Percentiles rank a stretch among this genome's conserved stretches.
Evolutionary conservation across 345 rosid genomes (phyloP).

Genomic region (Euphorbia peplus): DNA sequence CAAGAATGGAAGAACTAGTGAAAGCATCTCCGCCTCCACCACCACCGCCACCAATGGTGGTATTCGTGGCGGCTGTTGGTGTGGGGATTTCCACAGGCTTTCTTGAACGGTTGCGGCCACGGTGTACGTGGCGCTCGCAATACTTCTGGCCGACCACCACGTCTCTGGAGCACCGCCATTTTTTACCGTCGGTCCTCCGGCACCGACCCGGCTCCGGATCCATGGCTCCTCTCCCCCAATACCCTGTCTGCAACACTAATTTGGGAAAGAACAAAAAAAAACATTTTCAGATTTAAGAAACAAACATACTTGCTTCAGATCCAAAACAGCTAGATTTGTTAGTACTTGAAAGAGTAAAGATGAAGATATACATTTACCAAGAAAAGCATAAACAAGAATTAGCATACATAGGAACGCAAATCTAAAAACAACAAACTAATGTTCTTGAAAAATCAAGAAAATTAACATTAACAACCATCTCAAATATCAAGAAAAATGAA

Average conservation of each 20-base stretch:
- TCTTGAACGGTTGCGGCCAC: constrained; percentile 99
- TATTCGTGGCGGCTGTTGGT: constrained; percentile 27
- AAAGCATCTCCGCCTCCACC: constrained; percentile 6
- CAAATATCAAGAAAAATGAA: no score
- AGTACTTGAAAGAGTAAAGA: background rate
- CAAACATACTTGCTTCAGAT: background rate
- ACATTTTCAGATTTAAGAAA: background rate
- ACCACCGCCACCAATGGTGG: constrained; percentile 5
- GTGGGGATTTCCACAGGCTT: constrained; percentile 99
- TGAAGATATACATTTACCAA: constrained; percentile 3
- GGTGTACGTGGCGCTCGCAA: constrained; percentile 99
- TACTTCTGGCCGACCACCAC: constrained; percentile 86
- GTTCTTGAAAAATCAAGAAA: no score
- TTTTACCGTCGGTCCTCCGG: constrained; percentile 97
- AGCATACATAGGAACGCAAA: background rate
- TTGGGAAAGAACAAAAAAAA: background rate
- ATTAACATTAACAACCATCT: no score
- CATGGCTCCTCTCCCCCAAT: constrained; percentile 79
- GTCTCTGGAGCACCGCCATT: constrained; percentile 98
- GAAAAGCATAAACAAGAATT: background rate
- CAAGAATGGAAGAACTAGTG: constrained; percentile 2
- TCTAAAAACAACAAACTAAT: background rate
- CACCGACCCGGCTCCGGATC: constrained; percentile 99
- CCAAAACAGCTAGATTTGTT: constrained; percentile 8
- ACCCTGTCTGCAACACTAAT: constrained; percentile 59